A percentile compares a stretch with the other conserved stretches of the same genome.
These are phyloP conservation scores for Acorus calamus DNA, from an alignment of 106 monocot species.

Conservation along the genomic window DNA sequence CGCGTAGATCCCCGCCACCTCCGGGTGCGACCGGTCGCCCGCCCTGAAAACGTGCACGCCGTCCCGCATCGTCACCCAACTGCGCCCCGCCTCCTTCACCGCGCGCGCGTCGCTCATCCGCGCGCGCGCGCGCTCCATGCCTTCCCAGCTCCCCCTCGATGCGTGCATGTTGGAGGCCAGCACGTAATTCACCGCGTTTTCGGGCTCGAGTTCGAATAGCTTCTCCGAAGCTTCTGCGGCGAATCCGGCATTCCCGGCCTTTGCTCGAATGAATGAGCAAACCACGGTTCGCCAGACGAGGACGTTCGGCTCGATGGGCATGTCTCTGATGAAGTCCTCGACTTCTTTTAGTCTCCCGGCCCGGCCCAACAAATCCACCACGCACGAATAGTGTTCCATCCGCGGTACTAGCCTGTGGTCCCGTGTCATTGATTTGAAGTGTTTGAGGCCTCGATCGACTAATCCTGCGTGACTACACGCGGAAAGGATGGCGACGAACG, in stretches of 20 bases:
- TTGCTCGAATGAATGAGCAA: conserved; percentile 49
- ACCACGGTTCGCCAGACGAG: conserved; percentile 81
- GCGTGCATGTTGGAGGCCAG: conserved; percentile 62
- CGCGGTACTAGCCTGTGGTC: conserved; percentile 36
- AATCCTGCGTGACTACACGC: conserved; percentile 83
- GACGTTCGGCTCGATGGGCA: conserved; percentile 57
- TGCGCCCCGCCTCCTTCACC: conserved; percentile 80
- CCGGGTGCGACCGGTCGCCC: conserved; percentile 57
- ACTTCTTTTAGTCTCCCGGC: conserved; percentile 48
- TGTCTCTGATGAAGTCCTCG: conserved; percentile 44
- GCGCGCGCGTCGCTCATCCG: conserved; percentile 26
- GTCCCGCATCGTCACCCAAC: conserved; percentile 70
- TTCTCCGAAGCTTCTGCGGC: conserved; percentile 51
- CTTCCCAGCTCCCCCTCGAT: conserved; percentile 61
- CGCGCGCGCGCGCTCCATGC: conserved; percentile 33
- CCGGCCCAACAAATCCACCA: conserved; percentile 66
- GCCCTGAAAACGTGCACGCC: conserved; percentile 66
- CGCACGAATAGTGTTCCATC: conserved; percentile 73
- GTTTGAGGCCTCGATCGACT: conserved; percentile 50
- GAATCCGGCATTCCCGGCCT: conserved; percentile 20
- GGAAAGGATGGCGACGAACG: conserved; percentile 66
- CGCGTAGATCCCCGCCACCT: conserved; percentile 40
- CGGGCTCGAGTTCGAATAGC: conserved; percentile 73
- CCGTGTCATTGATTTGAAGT: conserved; percentile 51
- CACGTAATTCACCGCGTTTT: conserved; percentile 83